Evolutionary conservation across 495 filamentous ascomycete genomes (phyloP), one percentile per base, ranked within the genome.

Genomic region (Oidiodendron maius): DNA sequence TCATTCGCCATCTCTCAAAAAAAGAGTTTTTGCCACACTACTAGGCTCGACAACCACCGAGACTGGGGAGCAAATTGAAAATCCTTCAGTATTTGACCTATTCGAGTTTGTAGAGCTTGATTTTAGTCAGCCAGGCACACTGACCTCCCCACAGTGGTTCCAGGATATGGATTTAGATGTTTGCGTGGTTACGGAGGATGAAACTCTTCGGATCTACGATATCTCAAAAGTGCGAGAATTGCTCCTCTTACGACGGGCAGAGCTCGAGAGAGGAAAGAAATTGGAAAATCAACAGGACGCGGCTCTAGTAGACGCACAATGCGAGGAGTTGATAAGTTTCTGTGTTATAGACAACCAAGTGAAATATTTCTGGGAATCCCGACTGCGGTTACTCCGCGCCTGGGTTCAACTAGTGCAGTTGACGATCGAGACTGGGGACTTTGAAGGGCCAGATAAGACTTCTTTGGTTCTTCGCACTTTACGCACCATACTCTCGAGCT

Each of bases 101-200:
- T 89, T 95, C 48, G 94, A 97, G 65, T 96, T 97, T 48, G 72
- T 89, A 24, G 83, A 90, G 46, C 63, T 87, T 6, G 81, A 90
- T 35, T 71, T 81, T 35, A 56, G 35, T n/a, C 12, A 69, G 2
- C 73, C 72, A 51, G 53, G 70, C 30, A 59, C 74, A 26, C 46
- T 64, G 9, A 45, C 86, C 6, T 48, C 69, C 11, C 64, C 81
- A 16, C 61, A 62, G 9, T 69, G 77, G 30, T 82, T 90, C 44
- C 61, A 69, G 13, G 77, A 80, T 34, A 56, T 91, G 28, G 77
- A 84, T 48, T 59, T 91, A 36, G 65, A 73, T 3, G 59, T 80
- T 6, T 91, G 80, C 48, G 64, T 71, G 1, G 74, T 75, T 43
- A 53, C 66, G 10, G 70, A 77, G 43, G 65, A 70, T 4, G 74